A percentile compares a stretch with the other conserved stretches of the same genome.
Evolutionary conservation across 441 rosid genomes (phyloP).

Genomic region (Daphne laureola): DNA sequence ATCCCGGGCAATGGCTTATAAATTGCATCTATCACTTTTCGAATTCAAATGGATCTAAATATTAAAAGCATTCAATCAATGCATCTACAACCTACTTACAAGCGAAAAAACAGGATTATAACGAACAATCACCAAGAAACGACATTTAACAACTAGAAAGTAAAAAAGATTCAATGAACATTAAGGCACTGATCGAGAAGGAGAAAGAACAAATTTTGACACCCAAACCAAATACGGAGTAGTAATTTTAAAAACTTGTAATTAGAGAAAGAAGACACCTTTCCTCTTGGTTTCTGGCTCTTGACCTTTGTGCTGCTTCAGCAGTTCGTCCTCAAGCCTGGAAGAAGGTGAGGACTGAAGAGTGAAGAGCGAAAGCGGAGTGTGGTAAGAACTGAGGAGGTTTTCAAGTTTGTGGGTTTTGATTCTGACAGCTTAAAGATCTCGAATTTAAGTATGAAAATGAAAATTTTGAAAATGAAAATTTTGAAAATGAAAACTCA

Average conservation of each 20-base stretch:
- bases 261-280: background rate
- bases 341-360: background rate
- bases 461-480: background rate
- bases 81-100: constrained; percentile 25
- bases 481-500: background rate
- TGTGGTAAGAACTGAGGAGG: background rate
- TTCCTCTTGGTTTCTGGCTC: background rate
- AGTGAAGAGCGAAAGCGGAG: background rate
- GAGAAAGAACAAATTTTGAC: background rate
- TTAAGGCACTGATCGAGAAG: background rate
- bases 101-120: constrained; percentile 1
- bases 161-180: background rate
- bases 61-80: constrained; percentile 6
- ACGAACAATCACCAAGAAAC: no score
- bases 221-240: background rate
- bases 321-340: constrained; percentile 4
- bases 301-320: background rate
- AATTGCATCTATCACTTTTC: constrained; percentile 5
- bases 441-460: constrained; percentile 11
- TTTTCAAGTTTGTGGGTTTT: background rate
- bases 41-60: constrained; percentile 29
- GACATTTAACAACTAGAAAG: background rate
- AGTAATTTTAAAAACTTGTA: background rate
- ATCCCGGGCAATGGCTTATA: background rate
- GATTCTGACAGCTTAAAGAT: constrained; percentile 18